phyloP scores from a whole-genome alignment of 2,329 filamentous ascomycete genomes.

The Beauveria pseudobassiana region DNA sequence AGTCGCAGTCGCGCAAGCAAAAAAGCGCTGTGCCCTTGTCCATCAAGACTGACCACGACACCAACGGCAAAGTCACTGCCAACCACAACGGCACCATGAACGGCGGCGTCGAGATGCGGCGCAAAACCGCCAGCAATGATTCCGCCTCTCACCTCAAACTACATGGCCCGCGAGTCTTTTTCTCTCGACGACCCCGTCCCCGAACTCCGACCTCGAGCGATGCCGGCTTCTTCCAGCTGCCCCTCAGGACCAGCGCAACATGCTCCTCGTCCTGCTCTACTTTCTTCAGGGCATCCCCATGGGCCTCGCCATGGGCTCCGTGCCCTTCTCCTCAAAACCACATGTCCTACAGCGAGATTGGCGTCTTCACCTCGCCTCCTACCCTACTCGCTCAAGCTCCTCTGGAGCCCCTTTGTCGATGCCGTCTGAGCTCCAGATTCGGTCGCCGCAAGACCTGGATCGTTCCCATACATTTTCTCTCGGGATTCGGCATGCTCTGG shows the following conservation, averaged over 20 bases:
- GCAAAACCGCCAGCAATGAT: slow-evolving; percentile 56
- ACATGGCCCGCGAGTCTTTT: slow-evolving; percentile 65
- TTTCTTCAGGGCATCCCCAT: slow-evolving; percentile 96
- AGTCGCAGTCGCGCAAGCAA: slow-evolving; percentile 29
- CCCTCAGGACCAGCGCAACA: slow-evolving; percentile 75
- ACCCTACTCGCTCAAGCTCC: slow-evolving; percentile 89
- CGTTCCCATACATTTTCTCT: slow-evolving; percentile 86
- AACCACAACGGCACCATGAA: slow-evolving; percentile 41
- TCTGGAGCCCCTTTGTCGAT: slow-evolving; percentile 97
- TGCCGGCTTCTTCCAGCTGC: slow-evolving; percentile 81
- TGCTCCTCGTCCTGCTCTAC: slow-evolving; percentile 84
- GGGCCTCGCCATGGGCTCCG: slow-evolving; percentile 85
- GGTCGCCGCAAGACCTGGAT: slow-evolving; percentile 98
- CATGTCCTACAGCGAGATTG: slow-evolving; percentile 91
- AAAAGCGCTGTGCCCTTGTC: slow-evolving; percentile 25
- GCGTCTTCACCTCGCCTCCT: slow-evolving; percentile 93
- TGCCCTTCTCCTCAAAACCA: slow-evolving; percentile 93
- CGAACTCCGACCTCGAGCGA: slow-evolving; percentile 55
- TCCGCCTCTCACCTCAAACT: slow-evolving; percentile 55
- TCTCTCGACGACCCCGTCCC: slow-evolving; percentile 61
- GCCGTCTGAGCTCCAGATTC: slow-evolving; percentile 79
- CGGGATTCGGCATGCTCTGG: slow-evolving; percentile 89
- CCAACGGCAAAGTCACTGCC: slow-evolving; percentile 18
- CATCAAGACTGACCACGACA: slow-evolving; percentile 25
- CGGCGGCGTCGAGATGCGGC: slow-evolving; percentile 61